phyloP scores from a whole-genome alignment of 108 stramenopile species.

The Aureococcus anophagefferens region DNA sequence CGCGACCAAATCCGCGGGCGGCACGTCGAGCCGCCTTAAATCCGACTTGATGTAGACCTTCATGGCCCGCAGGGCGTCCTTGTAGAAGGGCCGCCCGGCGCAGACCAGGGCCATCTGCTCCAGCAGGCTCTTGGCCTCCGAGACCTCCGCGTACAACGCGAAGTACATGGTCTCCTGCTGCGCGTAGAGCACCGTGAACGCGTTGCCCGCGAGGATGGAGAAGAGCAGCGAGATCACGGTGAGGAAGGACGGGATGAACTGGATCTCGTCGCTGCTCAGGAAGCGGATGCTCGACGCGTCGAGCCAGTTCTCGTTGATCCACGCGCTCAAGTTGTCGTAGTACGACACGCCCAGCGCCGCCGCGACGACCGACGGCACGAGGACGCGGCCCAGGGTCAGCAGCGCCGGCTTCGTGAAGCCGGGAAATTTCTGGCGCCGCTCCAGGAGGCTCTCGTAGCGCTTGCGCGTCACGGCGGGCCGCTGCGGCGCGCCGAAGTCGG shows the following conservation, averaged over 20 bases:
- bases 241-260: constrained; percentile 75
- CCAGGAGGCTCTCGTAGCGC: too few species aligned
- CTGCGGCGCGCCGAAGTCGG: too few species aligned
- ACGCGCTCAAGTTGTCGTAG: neutral
- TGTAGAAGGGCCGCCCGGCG: constrained; percentile 65
- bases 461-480: too few species aligned
- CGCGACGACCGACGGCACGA: too few species aligned
- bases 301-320: neutral
- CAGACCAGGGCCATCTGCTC: constrained; percentile 77
- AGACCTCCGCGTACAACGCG: constrained; percentile 71
- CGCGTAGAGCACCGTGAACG: constrained; percentile 6
- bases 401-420: too few species aligned
- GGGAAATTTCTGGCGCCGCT: too few species aligned
- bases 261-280: constrained; percentile 60
- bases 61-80: constrained; percentile 47
- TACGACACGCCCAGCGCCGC: neutral
- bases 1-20: constrained; percentile 52
- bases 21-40: constrained; percentile 31
- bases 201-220: constrained; percentile 66
- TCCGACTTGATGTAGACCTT: constrained; percentile 55
- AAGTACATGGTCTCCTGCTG: constrained; percentile 71
- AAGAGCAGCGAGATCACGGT: constrained; percentile 62
- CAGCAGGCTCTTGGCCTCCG: constrained; percentile 71
- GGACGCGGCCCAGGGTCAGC: too few species aligned
- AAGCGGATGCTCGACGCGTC: constrained; percentile 22